Percentiles rank a stretch among this genome's conserved stretches.
These are phyloP conservation scores for Oxalis stricta DNA, from an alignment of 441 rosid genomes.

Conservation along the genomic window DNA sequence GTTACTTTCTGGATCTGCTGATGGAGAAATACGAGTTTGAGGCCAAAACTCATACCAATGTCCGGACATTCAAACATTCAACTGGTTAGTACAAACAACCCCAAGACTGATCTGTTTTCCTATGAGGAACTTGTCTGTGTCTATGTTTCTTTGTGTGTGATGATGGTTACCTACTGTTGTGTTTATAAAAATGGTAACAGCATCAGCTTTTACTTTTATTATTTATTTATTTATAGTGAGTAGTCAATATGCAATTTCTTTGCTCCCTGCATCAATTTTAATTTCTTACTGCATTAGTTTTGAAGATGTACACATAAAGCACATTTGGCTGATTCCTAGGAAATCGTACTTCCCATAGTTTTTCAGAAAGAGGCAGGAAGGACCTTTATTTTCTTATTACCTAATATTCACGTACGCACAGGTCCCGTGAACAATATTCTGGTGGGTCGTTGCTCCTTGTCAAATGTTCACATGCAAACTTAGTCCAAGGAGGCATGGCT, in stretches of 20 bases:
- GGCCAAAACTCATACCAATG: conserved; percentile 27
- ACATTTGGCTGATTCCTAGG: too few relatives aligned
- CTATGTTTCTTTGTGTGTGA: neutral
- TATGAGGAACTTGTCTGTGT: neutral
- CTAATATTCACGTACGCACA: conserved; percentile 8
- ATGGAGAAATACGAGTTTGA: conserved; percentile 63
- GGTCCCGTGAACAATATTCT: conserved; percentile 65
- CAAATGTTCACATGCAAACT: conserved; percentile 12
- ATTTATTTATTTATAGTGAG: too few relatives aligned
- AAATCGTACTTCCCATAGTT: too few relatives aligned
- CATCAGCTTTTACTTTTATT: too few relatives aligned
- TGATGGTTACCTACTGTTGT: too few relatives aligned
- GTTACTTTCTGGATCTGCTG: conserved; percentile 72
- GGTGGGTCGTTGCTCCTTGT: conserved; percentile 21
- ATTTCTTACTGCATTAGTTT: too few relatives aligned
- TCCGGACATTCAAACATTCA: conserved; percentile 46
- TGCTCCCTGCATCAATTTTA: too few relatives aligned
- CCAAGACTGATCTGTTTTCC: neutral
- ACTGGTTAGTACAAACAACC: conserved; percentile 31
- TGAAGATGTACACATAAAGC: too few relatives aligned
- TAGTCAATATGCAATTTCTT: too few relatives aligned
- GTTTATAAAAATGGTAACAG: too few relatives aligned
- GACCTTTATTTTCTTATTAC: too few relatives aligned
- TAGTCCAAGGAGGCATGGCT: conserved; percentile 38
- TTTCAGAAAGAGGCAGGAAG: too few relatives aligned